Conservation (phyloP, 176 grass and related monocot genomes). For the Oropetium thomaeum region DNA sequence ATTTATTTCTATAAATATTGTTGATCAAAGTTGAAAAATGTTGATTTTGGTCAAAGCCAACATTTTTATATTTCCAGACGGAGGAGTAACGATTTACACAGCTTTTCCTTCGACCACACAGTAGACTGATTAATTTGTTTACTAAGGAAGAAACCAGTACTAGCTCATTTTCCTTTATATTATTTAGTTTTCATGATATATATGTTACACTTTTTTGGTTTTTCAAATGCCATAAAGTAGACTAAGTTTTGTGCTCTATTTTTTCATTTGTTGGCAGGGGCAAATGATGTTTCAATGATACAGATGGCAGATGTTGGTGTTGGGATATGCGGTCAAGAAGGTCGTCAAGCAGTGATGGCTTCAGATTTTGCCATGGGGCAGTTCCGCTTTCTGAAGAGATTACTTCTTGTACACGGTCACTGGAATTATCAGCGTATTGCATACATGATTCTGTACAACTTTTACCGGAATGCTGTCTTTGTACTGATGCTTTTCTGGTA, state of each 20-base stretch:
- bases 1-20: background rate
- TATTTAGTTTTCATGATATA: background rate
- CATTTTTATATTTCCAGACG: background rate
- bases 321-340: conserved; percentile 99
- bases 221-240: background rate
- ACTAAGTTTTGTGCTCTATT: background rate
- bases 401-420: conserved; percentile 98
- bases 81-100: background rate
- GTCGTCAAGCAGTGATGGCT: conserved; percentile 99
- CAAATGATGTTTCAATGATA: conserved; percentile 99
- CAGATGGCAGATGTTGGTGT: conserved; percentile 99
- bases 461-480: conserved; percentile 97
- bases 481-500: conserved; percentile 99
- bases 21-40: background rate
- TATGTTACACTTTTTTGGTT: background rate
- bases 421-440: conserved; percentile 99
- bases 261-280: conserved; percentile 55
- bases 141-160: background rate
- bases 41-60: background rate
- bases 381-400: conserved; percentile 93
- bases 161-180: background rate
- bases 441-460: conserved; percentile 98
- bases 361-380: conserved; percentile 99
- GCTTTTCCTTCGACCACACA: background rate
- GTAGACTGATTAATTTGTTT: conserved; percentile 3